A percentile compares a stretch with the other conserved stretches of the same genome.
Conservation (phyloP, 768 basidiomycete species). For the Erythrobasidium yunnanense region DNA sequence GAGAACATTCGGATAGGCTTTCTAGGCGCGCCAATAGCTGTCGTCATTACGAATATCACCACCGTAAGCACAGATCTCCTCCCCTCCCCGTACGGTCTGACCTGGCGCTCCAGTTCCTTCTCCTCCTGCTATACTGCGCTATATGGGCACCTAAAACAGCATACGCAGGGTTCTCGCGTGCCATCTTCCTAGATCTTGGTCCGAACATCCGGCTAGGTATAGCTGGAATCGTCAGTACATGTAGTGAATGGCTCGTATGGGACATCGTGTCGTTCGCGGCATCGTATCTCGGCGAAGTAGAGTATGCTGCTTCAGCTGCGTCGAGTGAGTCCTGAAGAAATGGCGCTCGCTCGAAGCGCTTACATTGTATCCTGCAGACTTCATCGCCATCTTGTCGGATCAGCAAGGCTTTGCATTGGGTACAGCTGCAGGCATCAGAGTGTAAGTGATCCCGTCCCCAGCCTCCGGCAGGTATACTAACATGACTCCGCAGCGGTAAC, state of each 20-base stretch:
- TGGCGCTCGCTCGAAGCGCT: no score
- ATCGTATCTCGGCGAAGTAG: no score
- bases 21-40: slow-evolving; percentile 10
- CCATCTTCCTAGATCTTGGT: background rate
- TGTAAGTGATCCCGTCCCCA: background rate
- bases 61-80: no score
- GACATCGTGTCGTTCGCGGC: no score
- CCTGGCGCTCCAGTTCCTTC: no score
- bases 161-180: background rate
- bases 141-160: background rate
- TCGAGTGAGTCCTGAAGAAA: no score
- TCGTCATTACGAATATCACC: background rate
- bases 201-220: background rate
- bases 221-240: background rate
- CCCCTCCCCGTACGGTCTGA: no score
- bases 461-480: background rate
- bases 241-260: background rate
- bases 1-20: background rate
- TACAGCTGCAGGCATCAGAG: background rate
- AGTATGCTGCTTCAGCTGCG: no score
- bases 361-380: no score
- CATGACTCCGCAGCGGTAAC: background rate
- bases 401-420: no score
- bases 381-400: no score
- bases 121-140: background rate